Percentiles rank a stretch among this genome's conserved stretches.
Evolutionary conservation across 2,329 filamentous ascomycete genomes (phyloP).

Genomic region (Diplodia mutila): DNA sequence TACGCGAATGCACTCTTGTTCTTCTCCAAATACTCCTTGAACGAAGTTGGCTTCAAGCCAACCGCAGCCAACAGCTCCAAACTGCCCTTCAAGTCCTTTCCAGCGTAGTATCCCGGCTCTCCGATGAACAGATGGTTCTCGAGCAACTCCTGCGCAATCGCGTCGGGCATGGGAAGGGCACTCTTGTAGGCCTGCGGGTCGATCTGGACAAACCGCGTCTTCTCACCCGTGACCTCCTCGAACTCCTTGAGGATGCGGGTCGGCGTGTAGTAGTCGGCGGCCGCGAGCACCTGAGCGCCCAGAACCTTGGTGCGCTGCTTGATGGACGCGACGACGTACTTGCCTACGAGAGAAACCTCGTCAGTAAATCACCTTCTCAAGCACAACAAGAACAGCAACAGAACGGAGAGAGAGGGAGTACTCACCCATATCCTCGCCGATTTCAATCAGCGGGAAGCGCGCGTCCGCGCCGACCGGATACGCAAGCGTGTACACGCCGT

Average conservation of each 20-base stretch:
- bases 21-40: slow-evolving; percentile 43
- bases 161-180: slow-evolving; percentile 39
- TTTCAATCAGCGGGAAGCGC: slow-evolving; percentile 27
- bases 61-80: slow-evolving; percentile 37
- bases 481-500: slow-evolving; percentile 22
- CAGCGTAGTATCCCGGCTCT: slow-evolving; percentile 58
- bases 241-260: slow-evolving; percentile 41
- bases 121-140: slow-evolving; percentile 59
- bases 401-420: background rate
- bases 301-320: slow-evolving; percentile 41
- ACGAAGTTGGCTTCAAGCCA: slow-evolving; percentile 44
- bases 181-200: slow-evolving; percentile 49
- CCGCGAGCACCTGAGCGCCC: slow-evolving; percentile 50
- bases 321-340: slow-evolving; percentile 35
- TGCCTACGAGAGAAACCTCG: background rate
- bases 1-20: background rate
- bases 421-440: slow-evolving; percentile 27
- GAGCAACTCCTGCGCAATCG: slow-evolving; percentile 53
- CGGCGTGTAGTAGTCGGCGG: slow-evolving; percentile 39
- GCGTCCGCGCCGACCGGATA: slow-evolving; percentile 20
- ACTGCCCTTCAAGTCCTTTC: slow-evolving; percentile 47
- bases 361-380: background rate
- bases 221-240: slow-evolving; percentile 40
- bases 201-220: slow-evolving; percentile 41
- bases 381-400: too few relatives aligned